Evolutionary conservation across 2,329 filamentous ascomycete species (phyloP).

Genomic region (Hymenoscyphus linearis): DNA sequence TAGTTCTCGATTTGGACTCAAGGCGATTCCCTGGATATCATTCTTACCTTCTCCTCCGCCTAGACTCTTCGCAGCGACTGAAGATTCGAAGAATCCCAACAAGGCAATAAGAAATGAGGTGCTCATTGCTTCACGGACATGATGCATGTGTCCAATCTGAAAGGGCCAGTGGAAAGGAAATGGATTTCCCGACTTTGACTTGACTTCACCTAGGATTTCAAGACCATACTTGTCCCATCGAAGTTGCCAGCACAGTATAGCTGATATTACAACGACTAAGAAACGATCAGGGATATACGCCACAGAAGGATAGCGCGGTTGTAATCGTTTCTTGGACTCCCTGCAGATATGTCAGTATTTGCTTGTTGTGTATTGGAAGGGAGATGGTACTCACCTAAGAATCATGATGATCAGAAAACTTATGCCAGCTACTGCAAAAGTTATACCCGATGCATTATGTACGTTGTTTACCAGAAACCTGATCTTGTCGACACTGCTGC

Average conservation of each 20-base stretch:
- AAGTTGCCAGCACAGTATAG: slow-evolving; percentile 70
- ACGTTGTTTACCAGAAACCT: slow-evolving; percentile 69
- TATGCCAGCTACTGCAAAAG: slow-evolving; percentile 67
- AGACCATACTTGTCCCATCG: slow-evolving; percentile 77
- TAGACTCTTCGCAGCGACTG: slow-evolving; percentile 88
- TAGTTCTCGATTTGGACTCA: slow-evolving; percentile 89
- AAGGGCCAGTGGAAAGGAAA: slow-evolving; percentile 89
- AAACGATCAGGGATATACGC: slow-evolving; percentile 92
- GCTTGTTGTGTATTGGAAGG: neutral
- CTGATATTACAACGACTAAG: slow-evolving; percentile 78
- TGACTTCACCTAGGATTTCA: slow-evolving; percentile 75
- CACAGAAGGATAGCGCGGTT: slow-evolving; percentile 72
- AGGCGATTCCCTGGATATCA: slow-evolving; percentile 69
- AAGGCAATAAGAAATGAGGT: slow-evolving; percentile 91
- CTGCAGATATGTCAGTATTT: slow-evolving; percentile 38
- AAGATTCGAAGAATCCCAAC: slow-evolving; percentile 97
- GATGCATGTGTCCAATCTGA: slow-evolving; percentile 65
- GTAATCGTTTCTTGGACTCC: slow-evolving; percentile 73
- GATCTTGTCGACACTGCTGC: slow-evolving; percentile 81
- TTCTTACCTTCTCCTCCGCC: slow-evolving; percentile 54
- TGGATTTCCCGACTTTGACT: slow-evolving; percentile 62
- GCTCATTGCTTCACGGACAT: slow-evolving; percentile 80
- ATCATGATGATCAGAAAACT: slow-evolving; percentile 88
- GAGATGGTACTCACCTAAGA: slow-evolving; percentile 56
- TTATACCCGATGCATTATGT: slow-evolving; percentile 64